These are phyloP conservation scores for Thermomucor indicae-seudaticae DNA, from an alignment of 371 early-diverging fungal genomes.

Conservation along the genomic window DNA sequence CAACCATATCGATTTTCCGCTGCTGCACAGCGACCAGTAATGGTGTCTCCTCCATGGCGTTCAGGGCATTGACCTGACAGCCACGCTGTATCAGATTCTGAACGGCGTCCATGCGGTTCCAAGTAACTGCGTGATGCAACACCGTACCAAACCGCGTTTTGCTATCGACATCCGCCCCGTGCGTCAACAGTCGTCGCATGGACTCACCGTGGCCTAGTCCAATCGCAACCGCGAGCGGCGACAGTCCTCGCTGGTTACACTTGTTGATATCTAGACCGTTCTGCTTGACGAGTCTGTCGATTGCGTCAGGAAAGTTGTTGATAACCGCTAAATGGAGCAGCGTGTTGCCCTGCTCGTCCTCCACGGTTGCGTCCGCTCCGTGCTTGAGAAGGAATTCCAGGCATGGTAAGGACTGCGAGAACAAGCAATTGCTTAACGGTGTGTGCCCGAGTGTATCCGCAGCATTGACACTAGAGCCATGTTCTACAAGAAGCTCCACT, in stretches of 20 bases:
- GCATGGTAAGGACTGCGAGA: conserved; percentile 24
- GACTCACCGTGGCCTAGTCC: conserved; percentile 25
- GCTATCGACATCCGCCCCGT: conserved; percentile 36
- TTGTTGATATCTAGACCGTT: conserved; percentile 19
- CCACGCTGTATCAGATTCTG: conserved; percentile 23
- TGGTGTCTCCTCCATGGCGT: conserved; percentile 41
- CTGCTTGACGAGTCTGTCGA: conserved; percentile 19
- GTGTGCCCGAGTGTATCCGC: conserved; percentile 69
- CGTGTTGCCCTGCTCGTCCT: conserved; percentile 64
- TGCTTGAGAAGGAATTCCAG: conserved; percentile 27
- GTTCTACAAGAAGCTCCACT: conserved; percentile 41
- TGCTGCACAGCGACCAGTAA: conserved; percentile 45
- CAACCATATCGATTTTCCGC: conserved; percentile 42
- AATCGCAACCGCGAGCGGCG: conserved; percentile 43
- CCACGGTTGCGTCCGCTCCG: conserved; percentile 35
- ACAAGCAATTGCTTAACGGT: conserved; percentile 41
- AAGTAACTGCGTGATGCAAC: conserved; percentile 41
- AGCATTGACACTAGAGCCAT: conserved; percentile 40
- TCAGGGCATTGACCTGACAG: conserved; percentile 30
- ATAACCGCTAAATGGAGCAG: conserved; percentile 48
- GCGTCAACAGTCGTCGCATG: conserved; percentile 17
- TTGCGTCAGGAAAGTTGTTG: conserved; percentile 21
- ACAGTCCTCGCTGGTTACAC: conserved; percentile 29
- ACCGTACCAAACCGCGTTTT: conserved; percentile 26
- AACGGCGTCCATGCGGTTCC: conserved; percentile 42